Conservation (phyloP, 116 monocot species). For the Papilionanthe hybrid region DNA sequence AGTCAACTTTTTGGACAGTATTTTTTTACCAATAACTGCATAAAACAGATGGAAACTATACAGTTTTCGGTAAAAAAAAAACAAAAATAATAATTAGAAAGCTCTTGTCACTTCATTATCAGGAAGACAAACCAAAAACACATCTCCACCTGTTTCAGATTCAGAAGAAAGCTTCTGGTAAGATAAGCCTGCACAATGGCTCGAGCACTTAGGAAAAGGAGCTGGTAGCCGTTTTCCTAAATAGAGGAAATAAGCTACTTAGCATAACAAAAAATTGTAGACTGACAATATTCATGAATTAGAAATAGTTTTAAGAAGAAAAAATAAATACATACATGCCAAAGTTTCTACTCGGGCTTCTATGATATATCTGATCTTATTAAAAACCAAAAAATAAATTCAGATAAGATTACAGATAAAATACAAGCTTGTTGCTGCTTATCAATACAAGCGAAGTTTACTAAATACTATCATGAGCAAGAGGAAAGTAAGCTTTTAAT, state of each 20-base stretch:
- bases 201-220: slow-evolving; percentile 67
- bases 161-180: slow-evolving; percentile 68
- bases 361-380: neutral
- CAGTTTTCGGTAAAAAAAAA: neutral
- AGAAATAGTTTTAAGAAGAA: neutral
- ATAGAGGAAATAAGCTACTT: neutral
- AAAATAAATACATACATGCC: neutral
- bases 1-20: neutral
- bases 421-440: neutral
- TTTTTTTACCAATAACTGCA: neutral
- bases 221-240: slow-evolving; percentile 79
- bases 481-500: neutral
- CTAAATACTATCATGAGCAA: neutral
- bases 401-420: neutral
- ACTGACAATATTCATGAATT: neutral
- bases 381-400: neutral
- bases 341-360: neutral
- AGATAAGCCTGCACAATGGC: slow-evolving; percentile 79
- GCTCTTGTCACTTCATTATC: neutral
- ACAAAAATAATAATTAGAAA: neutral
- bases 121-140: neutral
- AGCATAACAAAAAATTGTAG: neutral
- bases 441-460: neutral
- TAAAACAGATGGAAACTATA: neutral
- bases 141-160: slow-evolving; percentile 63